Conservation (phyloP, 345 rosid genomes). For the Hibiscus mutabilis region DNA sequence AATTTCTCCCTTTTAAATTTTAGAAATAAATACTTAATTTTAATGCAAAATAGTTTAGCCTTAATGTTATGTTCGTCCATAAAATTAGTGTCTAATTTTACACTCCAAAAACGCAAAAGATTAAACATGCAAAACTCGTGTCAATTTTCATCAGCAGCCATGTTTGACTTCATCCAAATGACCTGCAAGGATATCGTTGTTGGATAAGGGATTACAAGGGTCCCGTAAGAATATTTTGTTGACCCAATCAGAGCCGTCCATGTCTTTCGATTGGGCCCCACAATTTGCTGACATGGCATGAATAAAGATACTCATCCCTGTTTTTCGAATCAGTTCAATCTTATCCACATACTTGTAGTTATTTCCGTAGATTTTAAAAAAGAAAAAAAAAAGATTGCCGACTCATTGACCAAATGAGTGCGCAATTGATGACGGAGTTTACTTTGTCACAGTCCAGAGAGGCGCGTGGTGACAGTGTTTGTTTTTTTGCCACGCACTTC, state of each 20-base stretch:
- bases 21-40: too few relatives aligned
- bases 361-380: not conserved
- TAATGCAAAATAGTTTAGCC: too few relatives aligned
- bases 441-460: not conserved
- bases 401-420: not conserved
- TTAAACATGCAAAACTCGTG: too few relatives aligned
- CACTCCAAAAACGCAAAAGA: too few relatives aligned
- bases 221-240: too few relatives aligned
- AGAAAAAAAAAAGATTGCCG: not conserved
- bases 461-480: not conserved
- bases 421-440: conserved; percentile 9
- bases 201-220: too few relatives aligned
- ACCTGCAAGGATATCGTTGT: too few relatives aligned
- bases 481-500: not conserved
- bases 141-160: too few relatives aligned
- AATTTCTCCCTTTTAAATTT: too few relatives aligned
- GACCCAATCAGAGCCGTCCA: not conserved
- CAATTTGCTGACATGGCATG: not conserved
- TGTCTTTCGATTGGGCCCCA: not conserved
- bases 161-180: too few relatives aligned
- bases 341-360: not conserved
- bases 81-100: too few relatives aligned
- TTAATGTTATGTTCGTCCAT: too few relatives aligned
- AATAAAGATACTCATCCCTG: not conserved
- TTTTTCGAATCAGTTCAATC: not conserved